Conservation (phyloP, 2,329 filamentous ascomycete genomes). For the Aspergillus alliaceus region DNA sequence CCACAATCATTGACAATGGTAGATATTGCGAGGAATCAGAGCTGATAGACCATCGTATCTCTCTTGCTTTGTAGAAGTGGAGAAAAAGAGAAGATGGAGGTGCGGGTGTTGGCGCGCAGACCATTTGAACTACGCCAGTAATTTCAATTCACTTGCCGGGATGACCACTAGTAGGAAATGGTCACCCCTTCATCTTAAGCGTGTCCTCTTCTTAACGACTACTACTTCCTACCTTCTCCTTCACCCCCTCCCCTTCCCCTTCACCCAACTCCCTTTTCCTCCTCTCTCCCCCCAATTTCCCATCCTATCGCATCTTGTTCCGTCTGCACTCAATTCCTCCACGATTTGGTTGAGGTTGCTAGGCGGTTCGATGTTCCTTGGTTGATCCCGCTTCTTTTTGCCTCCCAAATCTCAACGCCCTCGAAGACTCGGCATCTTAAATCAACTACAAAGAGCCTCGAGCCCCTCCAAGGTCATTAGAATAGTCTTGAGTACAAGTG, state of each 20-base stretch:
- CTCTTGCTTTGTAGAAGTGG: not conserved
- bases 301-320: not conserved
- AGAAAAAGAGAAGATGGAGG: not conserved
- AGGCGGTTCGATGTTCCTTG: constrained; percentile 18
- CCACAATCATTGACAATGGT: too few species aligned
- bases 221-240: constrained; percentile 2
- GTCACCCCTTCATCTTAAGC: constrained; percentile 13
- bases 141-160: constrained; percentile 11
- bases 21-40: too few species aligned
- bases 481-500: not conserved
- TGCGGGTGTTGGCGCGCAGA: not conserved
- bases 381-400: constrained; percentile 17
- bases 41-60: not conserved
- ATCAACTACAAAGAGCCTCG: not conserved
- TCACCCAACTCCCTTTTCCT: constrained; percentile 1
- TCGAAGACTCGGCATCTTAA: constrained; percentile 1
- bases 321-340: constrained; percentile 3
- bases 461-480: not conserved
- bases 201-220: constrained; percentile 17
- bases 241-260: not conserved
- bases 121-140: constrained; percentile 2
- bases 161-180: constrained; percentile 2
- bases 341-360: constrained; percentile 13
- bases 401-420: constrained; percentile 5
- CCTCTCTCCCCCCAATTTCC: constrained; percentile 5